A percentile compares a stretch with the other conserved stretches of the same genome.
phyloP scores from a whole-genome alignment of 2,329 filamentous ascomycete genomes.

The Pseudodiploospora longispora region DNA sequence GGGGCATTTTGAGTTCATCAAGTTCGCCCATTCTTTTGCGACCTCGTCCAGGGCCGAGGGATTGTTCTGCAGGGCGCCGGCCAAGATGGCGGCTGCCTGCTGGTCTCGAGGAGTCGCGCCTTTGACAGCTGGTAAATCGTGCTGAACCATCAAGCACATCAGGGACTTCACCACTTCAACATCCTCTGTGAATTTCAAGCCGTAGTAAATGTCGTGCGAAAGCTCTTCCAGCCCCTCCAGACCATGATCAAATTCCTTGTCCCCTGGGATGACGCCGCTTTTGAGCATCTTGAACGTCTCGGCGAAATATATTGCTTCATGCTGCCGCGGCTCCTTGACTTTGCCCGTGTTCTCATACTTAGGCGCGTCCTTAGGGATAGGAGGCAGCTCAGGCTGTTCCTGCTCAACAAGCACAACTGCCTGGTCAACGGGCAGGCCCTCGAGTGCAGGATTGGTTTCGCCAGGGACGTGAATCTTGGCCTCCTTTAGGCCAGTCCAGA shows the following conservation, averaged over 20 bases:
- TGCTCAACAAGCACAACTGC: slow-evolving; percentile 48
- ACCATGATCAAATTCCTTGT: slow-evolving; percentile 36
- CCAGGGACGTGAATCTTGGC: slow-evolving; percentile 57
- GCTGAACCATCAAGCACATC: slow-evolving; percentile 43
- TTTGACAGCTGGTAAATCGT: slow-evolving; percentile 15
- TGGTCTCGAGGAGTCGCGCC: slow-evolving; percentile 33
- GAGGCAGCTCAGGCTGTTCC: slow-evolving; percentile 25
- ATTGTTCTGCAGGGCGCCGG: slow-evolving; percentile 56
- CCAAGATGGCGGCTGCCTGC: slow-evolving; percentile 49
- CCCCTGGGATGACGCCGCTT: slow-evolving; percentile 24
- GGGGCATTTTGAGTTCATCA: slow-evolving; percentile 32
- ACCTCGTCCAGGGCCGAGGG: slow-evolving; percentile 49
- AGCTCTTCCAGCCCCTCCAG: slow-evolving; percentile 54
- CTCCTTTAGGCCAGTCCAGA: slow-evolving; percentile 55
- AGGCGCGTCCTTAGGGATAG: slow-evolving; percentile 42
- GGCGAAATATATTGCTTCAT: slow-evolving; percentile 19
- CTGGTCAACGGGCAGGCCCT: slow-evolving; percentile 44
- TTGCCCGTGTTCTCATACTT: slow-evolving; percentile 49
- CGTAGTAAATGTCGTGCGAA: slow-evolving; percentile 63
- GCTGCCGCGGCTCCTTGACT: slow-evolving; percentile 42
- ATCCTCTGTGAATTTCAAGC: slow-evolving; percentile 53
- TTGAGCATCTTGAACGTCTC: slow-evolving; percentile 39
- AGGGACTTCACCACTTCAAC: slow-evolving; percentile 44
- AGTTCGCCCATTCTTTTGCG: slow-evolving; percentile 35
- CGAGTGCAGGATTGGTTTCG: slow-evolving; percentile 38